Conservation (phyloP, 1,139 yeast species). For the Saccharomyces hybrid region DNA sequence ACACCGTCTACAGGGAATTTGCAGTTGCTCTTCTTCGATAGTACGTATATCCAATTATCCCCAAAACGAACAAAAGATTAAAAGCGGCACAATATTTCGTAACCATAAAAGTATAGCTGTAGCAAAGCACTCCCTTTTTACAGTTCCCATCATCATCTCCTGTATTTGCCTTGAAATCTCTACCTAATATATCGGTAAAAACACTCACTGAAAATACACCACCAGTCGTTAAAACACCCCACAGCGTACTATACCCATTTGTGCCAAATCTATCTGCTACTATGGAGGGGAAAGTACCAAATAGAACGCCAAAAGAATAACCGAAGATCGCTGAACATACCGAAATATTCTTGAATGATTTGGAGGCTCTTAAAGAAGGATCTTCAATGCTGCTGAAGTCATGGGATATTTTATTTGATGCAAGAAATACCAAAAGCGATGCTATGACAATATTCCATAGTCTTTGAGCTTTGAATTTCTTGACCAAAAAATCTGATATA, state of each 20-base stretch:
- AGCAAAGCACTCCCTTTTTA: conserved; percentile 23
- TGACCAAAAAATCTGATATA: conserved; percentile 52
- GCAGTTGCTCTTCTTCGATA: background rate
- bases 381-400: background rate
- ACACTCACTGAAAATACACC: conserved; percentile 35
- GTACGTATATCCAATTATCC: conserved; percentile 10
- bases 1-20: background rate
- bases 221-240: conserved; percentile 70
- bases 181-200: conserved; percentile 39
- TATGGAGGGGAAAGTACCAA: conserved; percentile 76
- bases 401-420: conserved; percentile 36
- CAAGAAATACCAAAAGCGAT: conserved; percentile 39
- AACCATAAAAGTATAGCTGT: conserved; percentile 23
- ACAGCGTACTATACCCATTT: conserved; percentile 62
- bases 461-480: conserved; percentile 47
- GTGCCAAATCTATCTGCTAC: conserved; percentile 73
- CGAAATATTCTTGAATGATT: conserved; percentile 33
- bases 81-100: conserved; percentile 13
- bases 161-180: conserved; percentile 34
- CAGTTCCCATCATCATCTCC: conserved; percentile 17
- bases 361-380: background rate
- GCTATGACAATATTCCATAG: conserved; percentile 61
- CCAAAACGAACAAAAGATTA: conserved; percentile 11
- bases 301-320: conserved; percentile 69
- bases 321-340: conserved; percentile 60